Conservation (phyloP, 2,329 filamentous ascomycete genomes). For the Ceratocystis ficicola region DNA sequence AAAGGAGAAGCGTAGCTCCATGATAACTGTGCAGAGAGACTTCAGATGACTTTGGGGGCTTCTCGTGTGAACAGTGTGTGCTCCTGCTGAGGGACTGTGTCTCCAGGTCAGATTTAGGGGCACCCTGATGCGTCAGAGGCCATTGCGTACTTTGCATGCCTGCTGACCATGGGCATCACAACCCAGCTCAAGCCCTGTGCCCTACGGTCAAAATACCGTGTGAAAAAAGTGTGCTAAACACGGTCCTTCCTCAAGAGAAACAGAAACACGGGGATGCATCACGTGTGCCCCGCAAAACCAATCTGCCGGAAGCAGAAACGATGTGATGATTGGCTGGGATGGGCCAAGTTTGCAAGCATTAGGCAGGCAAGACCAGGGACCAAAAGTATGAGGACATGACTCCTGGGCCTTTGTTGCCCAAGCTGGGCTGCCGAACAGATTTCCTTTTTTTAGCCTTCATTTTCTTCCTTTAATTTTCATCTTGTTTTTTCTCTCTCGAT, state of each 20-base stretch:
- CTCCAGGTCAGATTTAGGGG: background rate
- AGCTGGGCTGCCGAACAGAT: constrained; percentile 5
- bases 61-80: background rate
- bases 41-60: background rate
- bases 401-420: background rate
- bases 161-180: background rate
- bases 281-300: constrained; percentile 15
- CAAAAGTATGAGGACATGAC: background rate
- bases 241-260: background rate
- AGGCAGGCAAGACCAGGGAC: background rate
- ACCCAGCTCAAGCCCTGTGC: background rate
- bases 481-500: constrained; percentile 10
- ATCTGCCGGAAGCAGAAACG: background rate
- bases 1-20: background rate
- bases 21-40: background rate
- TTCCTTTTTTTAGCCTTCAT: constrained; percentile 17
- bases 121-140: background rate
- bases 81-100: background rate
- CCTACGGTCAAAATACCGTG: background rate
- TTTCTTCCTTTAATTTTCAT: constrained; percentile 12
- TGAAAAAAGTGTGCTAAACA: background rate
- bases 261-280: background rate
- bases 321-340: constrained; percentile 9
- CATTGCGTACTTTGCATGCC: constrained; percentile 1
- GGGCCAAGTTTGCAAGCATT: background rate